Percentiles rank a stretch among this genome's conserved stretches.
Evolutionary conservation across 2,329 filamentous ascomycete species (phyloP).

Genomic region (Dactylellina parvicollis): DNA sequence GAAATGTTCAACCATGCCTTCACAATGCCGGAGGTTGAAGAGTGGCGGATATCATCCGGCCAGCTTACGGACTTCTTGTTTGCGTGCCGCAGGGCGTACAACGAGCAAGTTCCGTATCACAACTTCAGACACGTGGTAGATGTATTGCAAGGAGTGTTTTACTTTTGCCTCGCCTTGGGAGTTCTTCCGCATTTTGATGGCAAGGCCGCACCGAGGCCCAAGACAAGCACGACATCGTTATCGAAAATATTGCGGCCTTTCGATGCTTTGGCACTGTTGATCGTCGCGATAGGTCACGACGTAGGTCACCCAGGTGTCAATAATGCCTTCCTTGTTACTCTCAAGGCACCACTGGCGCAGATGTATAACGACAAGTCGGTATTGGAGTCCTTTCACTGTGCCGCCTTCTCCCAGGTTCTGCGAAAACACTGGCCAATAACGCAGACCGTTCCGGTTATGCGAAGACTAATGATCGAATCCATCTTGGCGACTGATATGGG

Average conservation of each 20-base stretch:
- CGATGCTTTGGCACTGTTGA: slow-evolving; percentile 85
- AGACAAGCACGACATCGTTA: slow-evolving; percentile 49
- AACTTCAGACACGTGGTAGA: slow-evolving; percentile 98
- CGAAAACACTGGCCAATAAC: slow-evolving; percentile 88
- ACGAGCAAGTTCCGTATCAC: slow-evolving; percentile 94
- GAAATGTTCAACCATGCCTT: slow-evolving; percentile 91
- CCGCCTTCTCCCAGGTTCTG: slow-evolving; percentile 94
- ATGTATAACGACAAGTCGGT: slow-evolving; percentile 97
- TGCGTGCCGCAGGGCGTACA: slow-evolving; percentile 92
- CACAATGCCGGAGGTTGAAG: slow-evolving; percentile 79
- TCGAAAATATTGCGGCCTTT: slow-evolving; percentile 77
- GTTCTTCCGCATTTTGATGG: slow-evolving; percentile 69
- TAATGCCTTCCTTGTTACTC: slow-evolving; percentile 90
- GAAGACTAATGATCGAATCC: slow-evolving; percentile 93
- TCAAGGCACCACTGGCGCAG: slow-evolving; percentile 92
- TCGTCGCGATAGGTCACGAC: slow-evolving; percentile 97
- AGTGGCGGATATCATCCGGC: slow-evolving; percentile 83
- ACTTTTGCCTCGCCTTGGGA: slow-evolving; percentile 84
- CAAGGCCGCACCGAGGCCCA: slow-evolving; percentile 43
- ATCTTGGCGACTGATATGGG: slow-evolving; percentile 98
- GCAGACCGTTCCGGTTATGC: slow-evolving; percentile 75
- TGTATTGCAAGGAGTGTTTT: slow-evolving; percentile 91
- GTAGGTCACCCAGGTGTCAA: slow-evolving; percentile 98
- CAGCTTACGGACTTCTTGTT: slow-evolving; percentile 86
- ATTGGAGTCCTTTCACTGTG: slow-evolving; percentile 95